phyloP scores from a whole-genome alignment of 441 rosid species.

The Populus tomentosa region DNA sequence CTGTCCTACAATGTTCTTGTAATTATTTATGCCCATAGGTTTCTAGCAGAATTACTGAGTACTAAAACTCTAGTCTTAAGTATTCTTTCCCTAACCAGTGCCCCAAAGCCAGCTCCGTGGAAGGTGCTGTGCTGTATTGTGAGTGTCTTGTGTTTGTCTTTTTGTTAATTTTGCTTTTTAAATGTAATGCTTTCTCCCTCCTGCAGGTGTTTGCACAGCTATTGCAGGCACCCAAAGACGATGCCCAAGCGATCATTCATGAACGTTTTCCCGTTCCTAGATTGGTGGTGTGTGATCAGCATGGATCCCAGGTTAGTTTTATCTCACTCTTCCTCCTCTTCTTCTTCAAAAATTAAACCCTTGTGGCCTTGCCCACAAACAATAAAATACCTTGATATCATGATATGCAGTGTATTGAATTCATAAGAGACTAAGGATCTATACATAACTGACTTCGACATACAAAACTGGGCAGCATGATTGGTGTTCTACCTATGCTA shows the following conservation, averaged over 20 bases:
- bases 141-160: background rate
- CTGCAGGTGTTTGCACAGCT: constrained; percentile 87
- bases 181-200: background rate
- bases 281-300: constrained; percentile 97
- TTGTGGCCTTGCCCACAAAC: background rate
- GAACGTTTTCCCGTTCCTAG: constrained; percentile 98
- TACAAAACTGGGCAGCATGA: background rate
- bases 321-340: background rate
- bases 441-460: background rate
- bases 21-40: background rate
- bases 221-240: constrained; percentile 83
- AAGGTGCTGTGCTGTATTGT: background rate
- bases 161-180: background rate
- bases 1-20: background rate
- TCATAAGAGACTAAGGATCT: background rate
- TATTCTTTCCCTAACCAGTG: background rate
- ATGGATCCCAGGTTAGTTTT: constrained; percentile 91
- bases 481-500: background rate
- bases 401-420: background rate
- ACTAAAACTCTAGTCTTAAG: background rate
- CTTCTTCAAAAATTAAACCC: background rate
- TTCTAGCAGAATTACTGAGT: background rate
- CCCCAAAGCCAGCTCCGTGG: background rate
- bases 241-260: constrained; percentile 58
- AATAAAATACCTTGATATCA: background rate